Conservation (phyloP, 1,284 basidiomycete genomes). For the Mrakiaceae sp. region DNA sequence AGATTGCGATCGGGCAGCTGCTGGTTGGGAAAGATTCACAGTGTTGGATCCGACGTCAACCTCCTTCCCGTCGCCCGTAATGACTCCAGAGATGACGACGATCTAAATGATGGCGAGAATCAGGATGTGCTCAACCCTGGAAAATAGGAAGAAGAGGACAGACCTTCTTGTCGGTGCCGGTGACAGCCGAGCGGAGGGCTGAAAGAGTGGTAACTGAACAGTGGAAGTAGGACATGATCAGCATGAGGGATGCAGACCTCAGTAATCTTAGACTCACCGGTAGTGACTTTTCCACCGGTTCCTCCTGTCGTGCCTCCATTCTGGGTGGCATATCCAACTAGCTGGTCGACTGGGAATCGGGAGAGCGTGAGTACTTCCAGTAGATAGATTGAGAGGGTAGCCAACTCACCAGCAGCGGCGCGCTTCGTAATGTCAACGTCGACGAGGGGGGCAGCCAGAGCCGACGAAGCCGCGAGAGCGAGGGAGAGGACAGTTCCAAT, state of each 20-base stretch:
- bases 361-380: neutral
- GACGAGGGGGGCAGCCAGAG: neutral
- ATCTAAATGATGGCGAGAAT: too few species aligned
- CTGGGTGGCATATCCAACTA: conserved; percentile 9
- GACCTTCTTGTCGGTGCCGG: conserved; percentile 14
- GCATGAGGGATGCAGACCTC: neutral
- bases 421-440: neutral
- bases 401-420: neutral
- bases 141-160: too few species aligned
- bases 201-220: conserved; percentile 6
- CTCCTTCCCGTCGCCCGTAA: conserved; percentile 3
- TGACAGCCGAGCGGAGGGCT: conserved; percentile 17
- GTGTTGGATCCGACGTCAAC: conserved; percentile 17
- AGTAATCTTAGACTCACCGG: neutral
- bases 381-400: neutral
- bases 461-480: neutral
- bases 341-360: neutral
- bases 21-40: neutral
- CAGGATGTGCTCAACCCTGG: too few species aligned
- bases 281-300: conserved; percentile 12
- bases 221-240: neutral
- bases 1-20: neutral
- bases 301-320: conserved; percentile 17
- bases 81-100: neutral
- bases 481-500: neutral